These are phyloP conservation scores for Pseudogymnoascus sp. DNA, from an alignment of 2,329 filamentous ascomycete species.

Conservation along the genomic window DNA sequence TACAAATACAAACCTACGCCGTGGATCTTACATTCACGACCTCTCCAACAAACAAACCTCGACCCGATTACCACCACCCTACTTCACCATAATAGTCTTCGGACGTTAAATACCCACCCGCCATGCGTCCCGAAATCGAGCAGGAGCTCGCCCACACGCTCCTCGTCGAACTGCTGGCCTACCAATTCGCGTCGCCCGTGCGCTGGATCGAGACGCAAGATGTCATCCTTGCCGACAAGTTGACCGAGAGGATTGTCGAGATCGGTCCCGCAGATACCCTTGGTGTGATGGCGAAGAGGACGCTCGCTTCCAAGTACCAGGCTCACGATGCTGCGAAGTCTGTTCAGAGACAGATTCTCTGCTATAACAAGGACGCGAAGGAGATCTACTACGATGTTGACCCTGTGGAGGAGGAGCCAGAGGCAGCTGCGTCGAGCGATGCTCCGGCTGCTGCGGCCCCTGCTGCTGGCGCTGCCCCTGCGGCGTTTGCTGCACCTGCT, in stretches of 20 bases:
- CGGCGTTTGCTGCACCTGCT: constrained; percentile 49
- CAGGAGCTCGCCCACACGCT: constrained; percentile 98
- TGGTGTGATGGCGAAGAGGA: constrained; percentile 94
- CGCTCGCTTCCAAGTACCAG: constrained; percentile 94
- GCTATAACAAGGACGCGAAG: constrained; percentile 98
- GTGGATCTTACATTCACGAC: not conserved
- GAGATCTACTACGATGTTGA: constrained; percentile 99
- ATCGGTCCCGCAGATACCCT: constrained; percentile 95
- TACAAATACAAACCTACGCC: not conserved
- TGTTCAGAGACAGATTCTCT: constrained; percentile 92
- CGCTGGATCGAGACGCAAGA: constrained; percentile 99
- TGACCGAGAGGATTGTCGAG: constrained; percentile 94
- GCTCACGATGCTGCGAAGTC: constrained; percentile 96
- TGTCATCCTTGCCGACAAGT: constrained; percentile 95
- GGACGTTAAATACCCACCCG: constrained; percentile 33
- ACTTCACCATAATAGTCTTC: constrained; percentile 19
- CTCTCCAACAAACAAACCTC: not conserved
- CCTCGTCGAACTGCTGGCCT: constrained; percentile 96
- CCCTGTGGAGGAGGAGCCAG: constrained; percentile 83
- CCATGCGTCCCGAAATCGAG: constrained; percentile 96
- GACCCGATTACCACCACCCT: not conserved
- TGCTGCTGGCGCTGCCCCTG: constrained; percentile 44
- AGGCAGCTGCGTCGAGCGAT: constrained; percentile 43
- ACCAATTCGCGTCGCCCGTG: constrained; percentile 97
- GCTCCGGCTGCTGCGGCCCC: constrained; percentile 35